A percentile compares a stretch with the other conserved stretches of the same genome.
These are phyloP conservation scores for Talaromyces sp. DNA, from an alignment of 2,329 filamentous ascomycete species.

Conservation along the genomic window DNA sequence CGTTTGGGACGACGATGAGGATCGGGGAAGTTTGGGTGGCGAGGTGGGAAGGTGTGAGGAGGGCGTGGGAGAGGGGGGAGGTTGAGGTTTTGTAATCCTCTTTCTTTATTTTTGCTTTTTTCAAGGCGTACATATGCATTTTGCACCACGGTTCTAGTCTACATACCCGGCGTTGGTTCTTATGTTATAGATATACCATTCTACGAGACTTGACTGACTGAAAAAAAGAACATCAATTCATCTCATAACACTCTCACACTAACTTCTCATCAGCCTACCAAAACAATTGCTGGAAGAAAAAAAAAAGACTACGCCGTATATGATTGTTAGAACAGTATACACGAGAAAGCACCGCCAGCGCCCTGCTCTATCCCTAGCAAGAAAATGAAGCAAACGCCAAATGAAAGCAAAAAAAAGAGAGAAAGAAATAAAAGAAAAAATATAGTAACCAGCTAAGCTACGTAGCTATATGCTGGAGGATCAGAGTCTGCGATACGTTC, in stretches of 20 bases:
- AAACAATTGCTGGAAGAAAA: neutral
- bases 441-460: conserved; percentile 28
- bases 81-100: conserved; percentile 37
- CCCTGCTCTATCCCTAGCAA: neutral
- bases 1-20: conserved; percentile 36
- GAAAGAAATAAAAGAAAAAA: neutral
- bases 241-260: neutral
- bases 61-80: conserved; percentile 39
- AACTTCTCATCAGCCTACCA: neutral
- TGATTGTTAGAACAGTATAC: neutral
- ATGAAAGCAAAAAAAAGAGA: neutral
- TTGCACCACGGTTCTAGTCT: neutral
- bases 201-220: neutral
- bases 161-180: neutral
- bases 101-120: neutral
- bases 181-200: neutral
- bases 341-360: neutral
- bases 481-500: conserved; percentile 40
- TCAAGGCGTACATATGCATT: neutral
- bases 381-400: neutral
- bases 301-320: neutral
- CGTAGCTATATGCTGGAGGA: conserved; percentile 42
- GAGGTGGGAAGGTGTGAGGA: conserved; percentile 69
- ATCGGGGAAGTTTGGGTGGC: conserved; percentile 65
- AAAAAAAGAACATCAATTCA: neutral